phyloP scores from a whole-genome alignment of 192 early-diverging fungal genomes.

The Haplosporangium gracile region DNA sequence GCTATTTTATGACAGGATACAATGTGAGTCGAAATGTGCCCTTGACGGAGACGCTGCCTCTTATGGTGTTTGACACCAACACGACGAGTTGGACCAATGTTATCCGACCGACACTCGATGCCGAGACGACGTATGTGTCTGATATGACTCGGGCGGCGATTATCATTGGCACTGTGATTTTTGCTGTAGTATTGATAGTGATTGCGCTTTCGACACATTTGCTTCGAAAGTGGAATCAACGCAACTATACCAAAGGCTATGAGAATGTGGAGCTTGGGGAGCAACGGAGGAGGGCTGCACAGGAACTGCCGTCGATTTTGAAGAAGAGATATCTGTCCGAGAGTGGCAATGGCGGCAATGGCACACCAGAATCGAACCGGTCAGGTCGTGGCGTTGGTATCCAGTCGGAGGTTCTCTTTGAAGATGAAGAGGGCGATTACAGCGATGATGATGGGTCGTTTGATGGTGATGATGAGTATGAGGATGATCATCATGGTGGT shows the following conservation, averaged over 20 bases:
- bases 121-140: conserved; percentile 29
- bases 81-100: conserved; percentile 31
- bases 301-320: conserved; percentile 44
- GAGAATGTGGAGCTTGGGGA: conserved; percentile 41
- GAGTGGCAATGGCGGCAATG: neutral
- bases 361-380: too few species aligned
- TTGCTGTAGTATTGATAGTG: conserved; percentile 21
- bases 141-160: conserved; percentile 33
- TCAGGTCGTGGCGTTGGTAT: neutral
- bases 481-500: neutral
- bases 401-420: conserved; percentile 44
- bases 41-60: conserved; percentile 10
- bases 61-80: conserved; percentile 46
- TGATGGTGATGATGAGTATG: conserved; percentile 25
- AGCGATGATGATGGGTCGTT: conserved; percentile 7
- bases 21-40: conserved; percentile 39
- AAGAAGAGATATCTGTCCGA: conserved; percentile 38
- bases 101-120: conserved; percentile 32
- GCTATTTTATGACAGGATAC: conserved; percentile 14
- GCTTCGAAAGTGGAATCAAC: conserved; percentile 48
- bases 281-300: conserved; percentile 10
- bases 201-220: conserved; percentile 33
- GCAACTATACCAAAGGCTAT: conserved; percentile 41
- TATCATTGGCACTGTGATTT: conserved; percentile 33
- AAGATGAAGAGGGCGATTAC: conserved; percentile 24